phyloP scores from a whole-genome alignment of 129 eudicot species.

The Lonicera japonica region DNA sequence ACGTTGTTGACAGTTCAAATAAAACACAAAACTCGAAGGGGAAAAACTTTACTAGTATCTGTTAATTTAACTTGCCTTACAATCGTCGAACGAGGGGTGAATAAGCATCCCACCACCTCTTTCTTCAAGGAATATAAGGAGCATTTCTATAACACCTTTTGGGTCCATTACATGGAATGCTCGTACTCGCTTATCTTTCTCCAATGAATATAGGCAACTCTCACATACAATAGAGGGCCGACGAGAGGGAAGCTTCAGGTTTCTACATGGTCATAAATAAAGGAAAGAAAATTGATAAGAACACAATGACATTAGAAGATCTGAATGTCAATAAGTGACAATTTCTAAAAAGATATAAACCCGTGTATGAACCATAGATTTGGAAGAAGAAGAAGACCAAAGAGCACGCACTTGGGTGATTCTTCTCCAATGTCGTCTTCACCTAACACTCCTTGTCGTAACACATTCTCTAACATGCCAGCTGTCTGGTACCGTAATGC shows the following conservation, averaged over 20 bases:
- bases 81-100: constrained; percentile 54
- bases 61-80: constrained; percentile 25
- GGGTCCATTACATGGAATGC: constrained; percentile 94
- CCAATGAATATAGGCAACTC: constrained; percentile 74
- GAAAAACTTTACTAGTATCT: neutral
- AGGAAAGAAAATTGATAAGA: neutral
- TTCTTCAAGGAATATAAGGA: constrained; percentile 79
- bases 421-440: constrained; percentile 96
- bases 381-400: neutral
- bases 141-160: constrained; percentile 71
- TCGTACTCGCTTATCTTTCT: constrained; percentile 70
- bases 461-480: constrained; percentile 88
- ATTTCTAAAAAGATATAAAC: too few species aligned
- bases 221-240: constrained; percentile 86
- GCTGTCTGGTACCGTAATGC: constrained; percentile 94
- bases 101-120: constrained; percentile 42
- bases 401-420: constrained; percentile 67
- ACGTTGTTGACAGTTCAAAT: neutral
- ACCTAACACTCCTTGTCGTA: constrained; percentile 91
- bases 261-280: constrained; percentile 38
- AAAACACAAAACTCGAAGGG: neutral
- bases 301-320: constrained; percentile 1
- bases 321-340: too few species aligned
- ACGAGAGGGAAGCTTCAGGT: constrained; percentile 89
- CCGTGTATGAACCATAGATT: too few species aligned